Base-by-base conservation (phyloP, 257 asterid species). In the Solanum ahanhuiri region DNA sequence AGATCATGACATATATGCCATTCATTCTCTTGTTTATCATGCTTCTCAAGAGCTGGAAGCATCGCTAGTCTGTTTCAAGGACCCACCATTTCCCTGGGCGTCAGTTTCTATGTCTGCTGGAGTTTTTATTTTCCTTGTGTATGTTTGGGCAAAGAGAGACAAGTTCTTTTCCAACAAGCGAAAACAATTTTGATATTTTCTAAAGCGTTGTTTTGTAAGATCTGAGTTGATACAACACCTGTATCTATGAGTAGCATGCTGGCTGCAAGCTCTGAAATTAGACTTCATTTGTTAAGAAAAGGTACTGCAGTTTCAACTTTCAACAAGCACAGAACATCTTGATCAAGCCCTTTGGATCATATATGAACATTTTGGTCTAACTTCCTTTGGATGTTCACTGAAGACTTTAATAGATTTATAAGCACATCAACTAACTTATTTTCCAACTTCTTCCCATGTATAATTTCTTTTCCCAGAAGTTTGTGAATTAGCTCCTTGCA, bases 1-100 rank as follows among this genome's bases (percentile, higher is more conserved):
- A 2, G 98, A 96, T 84, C 98, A 94, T 60, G 98, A 96, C 89
- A 89, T 96, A 51, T 96, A 91, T 88, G 96, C 96, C 14, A 91
- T 95, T 79, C 98, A 95, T 91, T 86, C 95, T 76, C 94, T 96
- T 28, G 95, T 96, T 72, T 96, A 93, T 89, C 89, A 86, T 20
- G 96, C 98, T 43, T 92, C 98, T 45, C 98, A 94, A 88, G 98
- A 93, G 87, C 83, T 96, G 88, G 98, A 96, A 88, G 98, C 99
- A 4, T 88, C 96, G 3, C 95, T 96, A 30, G 89, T 87, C 75
- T 96, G 99, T 88, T 96, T 96, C 92, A 92, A 91, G 95, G 98
- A 95, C 87, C 99, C 99, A 22, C 99, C 99, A 31, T 91, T 96
- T 79, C 99, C 99, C 31, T 95, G 99, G 99, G 84, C 86, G 4